Evolutionary conservation across 148 eudicot genomes (phyloP), one percentile per base, ranked within the genome.

Genomic region (Polygonum aviculare): DNA sequence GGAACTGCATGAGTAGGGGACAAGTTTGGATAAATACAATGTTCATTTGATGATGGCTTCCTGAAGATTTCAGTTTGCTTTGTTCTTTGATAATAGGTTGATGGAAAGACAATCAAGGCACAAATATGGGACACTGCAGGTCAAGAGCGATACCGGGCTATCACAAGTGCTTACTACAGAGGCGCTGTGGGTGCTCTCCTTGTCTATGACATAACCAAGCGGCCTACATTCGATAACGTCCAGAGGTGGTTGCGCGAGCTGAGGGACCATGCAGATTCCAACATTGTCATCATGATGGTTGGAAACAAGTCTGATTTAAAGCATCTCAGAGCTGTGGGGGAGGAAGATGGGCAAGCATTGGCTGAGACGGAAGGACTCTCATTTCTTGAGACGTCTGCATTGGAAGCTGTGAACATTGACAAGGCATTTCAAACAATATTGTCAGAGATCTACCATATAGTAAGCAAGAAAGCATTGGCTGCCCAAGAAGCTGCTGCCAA

Each of bases 111-210:
- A 9, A 77, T 84, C 7, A 84, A 84, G 79, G 86, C 86, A 73
- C 86, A 84, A 39, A 84, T 84, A 76, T 81, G 86, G 86, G 86
- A 84, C 55, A 84, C 86, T 54, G 86, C 86, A 44, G 84, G 86
- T 9, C 86, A 84, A 73, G 86, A 84, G 80, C 67, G 86, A 71
- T 84, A 84, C 48, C 78, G 86, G 36, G 86, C 86, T 12, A 84
- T 84, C 72, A 84, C 86, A 3, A 84, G 86, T 74, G 86, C 86
- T 52, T 84, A 84, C 76, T 84, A 84, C 70, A 76, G 86, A 62
- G 86, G 86, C 38, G 86, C 86, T 6, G 86, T 84, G 22, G 86
- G 86, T 45, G 86, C 86, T 2, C 77, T 84, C 65, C 81, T 84
- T 36, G 83, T 84, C 36, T 81, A 84, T 50, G 86, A 84, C 81